Evolutionary conservation across 495 filamentous ascomycete genomes (phyloP).

Genomic region (Aspergillus egyptiacus): DNA sequence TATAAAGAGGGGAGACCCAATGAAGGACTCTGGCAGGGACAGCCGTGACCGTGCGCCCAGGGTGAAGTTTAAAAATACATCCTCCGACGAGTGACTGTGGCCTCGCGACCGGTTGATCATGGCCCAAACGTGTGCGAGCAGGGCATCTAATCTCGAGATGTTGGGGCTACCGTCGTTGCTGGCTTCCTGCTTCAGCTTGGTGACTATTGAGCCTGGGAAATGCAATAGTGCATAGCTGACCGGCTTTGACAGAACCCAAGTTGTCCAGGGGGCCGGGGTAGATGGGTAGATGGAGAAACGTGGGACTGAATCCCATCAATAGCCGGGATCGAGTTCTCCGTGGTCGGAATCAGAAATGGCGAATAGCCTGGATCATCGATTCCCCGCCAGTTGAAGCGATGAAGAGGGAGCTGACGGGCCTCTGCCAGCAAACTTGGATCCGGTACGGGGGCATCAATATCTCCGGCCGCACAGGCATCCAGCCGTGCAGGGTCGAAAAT

Average conservation of each 20-base stretch:
- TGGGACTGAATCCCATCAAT: not conserved
- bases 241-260: constrained; percentile 20
- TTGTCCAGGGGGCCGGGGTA: constrained; percentile 22
- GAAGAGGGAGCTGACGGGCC: constrained; percentile 18
- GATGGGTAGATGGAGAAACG: constrained; percentile 4
- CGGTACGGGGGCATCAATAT: constrained; percentile 22
- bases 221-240: constrained; percentile 24
- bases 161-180: not conserved
- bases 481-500: constrained; percentile 26
- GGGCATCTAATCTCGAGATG: constrained; percentile 20
- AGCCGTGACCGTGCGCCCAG: constrained; percentile 6
- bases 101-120: constrained; percentile 25
- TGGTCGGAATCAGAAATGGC: not conserved
- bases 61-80: constrained; percentile 1
- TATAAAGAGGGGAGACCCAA: constrained; percentile 7
- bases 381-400: constrained; percentile 32
- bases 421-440: constrained; percentile 16
- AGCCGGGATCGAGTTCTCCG: not conserved
- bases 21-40: not conserved
- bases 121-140: constrained; percentile 31
- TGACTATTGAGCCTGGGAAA: constrained; percentile 17
- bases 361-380: not conserved
- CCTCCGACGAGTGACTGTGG: not conserved
- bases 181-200: constrained; percentile 12
- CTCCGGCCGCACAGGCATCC: constrained; percentile 23